Evolutionary conservation across 176 grass and related monocot genomes (phyloP).

Genomic region (Stipa capillata): DNA sequence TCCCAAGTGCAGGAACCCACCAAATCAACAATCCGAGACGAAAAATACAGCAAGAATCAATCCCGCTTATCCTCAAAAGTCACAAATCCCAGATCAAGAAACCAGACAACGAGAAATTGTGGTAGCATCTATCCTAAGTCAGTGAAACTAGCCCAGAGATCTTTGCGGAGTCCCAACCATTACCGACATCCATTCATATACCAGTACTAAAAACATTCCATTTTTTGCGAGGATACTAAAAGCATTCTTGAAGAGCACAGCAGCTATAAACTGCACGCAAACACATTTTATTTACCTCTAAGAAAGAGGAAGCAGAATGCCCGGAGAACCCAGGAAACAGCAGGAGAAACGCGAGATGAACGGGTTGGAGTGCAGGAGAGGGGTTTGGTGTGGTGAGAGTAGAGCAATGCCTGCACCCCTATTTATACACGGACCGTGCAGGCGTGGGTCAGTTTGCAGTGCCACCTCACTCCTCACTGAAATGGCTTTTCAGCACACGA

Average conservation of each 20-base stretch:
- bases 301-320: not conserved
- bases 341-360: too few relatives aligned
- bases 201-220: too few relatives aligned
- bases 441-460: not conserved
- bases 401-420: not conserved
- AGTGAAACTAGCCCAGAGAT: not conserved
- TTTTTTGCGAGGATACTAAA: not conserved
- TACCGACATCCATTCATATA: not conserved
- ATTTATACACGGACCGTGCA: conserved; percentile 30
- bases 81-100: not conserved
- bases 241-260: not conserved
- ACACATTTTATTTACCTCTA: not conserved
- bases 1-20: too few relatives aligned
- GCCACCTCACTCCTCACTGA: not conserved
- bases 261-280: not conserved
- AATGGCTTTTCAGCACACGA: too few relatives aligned
- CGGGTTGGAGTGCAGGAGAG: too few relatives aligned
- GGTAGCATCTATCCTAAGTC: not conserved
- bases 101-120: not conserved
- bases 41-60: too few relatives aligned
- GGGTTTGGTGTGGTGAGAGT: not conserved
- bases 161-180: not conserved
- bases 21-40: not conserved
- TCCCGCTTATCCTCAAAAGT: too few relatives aligned
- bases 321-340: not conserved